These are phyloP conservation scores for Tolypocladium tropicale DNA, from an alignment of 2,329 filamentous ascomycete species.

Conservation along the genomic window DNA sequence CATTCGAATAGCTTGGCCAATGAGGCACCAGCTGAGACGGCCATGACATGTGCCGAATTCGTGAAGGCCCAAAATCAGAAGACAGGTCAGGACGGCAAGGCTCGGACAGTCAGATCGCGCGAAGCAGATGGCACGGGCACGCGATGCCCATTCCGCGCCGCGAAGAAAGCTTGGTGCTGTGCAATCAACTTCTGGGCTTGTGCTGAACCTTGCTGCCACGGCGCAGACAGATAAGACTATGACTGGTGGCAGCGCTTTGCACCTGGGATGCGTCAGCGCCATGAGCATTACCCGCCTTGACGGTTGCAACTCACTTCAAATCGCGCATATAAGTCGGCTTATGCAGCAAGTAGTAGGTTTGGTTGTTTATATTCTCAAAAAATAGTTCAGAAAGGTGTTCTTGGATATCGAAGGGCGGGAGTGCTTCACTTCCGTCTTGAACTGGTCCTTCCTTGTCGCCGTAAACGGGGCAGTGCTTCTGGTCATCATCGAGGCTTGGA, in stretches of 20 bases:
- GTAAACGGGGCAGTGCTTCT: no score
- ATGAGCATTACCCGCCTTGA: background rate
- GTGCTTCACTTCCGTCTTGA: background rate
- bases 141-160: background rate
- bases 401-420: background rate
- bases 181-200: no score
- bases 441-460: no score
- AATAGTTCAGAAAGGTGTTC: background rate
- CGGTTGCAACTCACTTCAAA: background rate
- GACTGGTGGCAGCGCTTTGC: background rate
- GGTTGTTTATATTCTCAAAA: background rate
- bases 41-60: background rate
- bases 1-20: background rate
- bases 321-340: background rate
- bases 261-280: background rate
- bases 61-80: background rate
- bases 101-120: background rate
- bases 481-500: no score
- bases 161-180: background rate
- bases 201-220: background rate
- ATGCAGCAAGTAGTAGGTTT: background rate
- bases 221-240: background rate
- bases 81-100: background rate
- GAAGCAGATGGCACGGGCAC: background rate
- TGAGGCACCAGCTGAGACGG: background rate